Evolutionary conservation across 2,329 filamentous ascomycete genomes (phyloP), one percentile per base, ranked within the genome.

Genomic region (Alternaria alternata): DNA sequence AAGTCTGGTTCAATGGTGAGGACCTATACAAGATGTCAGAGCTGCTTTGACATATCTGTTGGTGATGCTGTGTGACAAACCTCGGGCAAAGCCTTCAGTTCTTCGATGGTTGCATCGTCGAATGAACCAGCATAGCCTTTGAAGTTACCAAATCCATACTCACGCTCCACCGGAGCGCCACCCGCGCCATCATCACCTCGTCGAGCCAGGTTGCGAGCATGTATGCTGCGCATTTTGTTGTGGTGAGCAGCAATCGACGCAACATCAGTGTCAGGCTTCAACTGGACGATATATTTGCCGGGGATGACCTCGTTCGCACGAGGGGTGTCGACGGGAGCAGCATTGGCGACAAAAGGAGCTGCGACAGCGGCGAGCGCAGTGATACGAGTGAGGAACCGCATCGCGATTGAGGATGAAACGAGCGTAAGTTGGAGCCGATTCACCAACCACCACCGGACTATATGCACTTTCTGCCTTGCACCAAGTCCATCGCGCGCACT

Each of bases 261-360:
- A 44, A 71, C 51, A 47, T 75, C 67, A 3, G 66, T 66, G 11
- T 72, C 73, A 14, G 78, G 73, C 70, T 78, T 80, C 55, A 83
- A 51, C 64, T 78, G 79, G 57, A 82, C 73, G 55, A 82, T 80
- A 69, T 80, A 83, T 72, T 80, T 81, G 62, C 76, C 76, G 14
- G 76, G 74, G 46, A 81, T 70, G 20, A 68, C 32, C 14, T 64
- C 60, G 36, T 61, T 49, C 3, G 56, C 30, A 4, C 53, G 38
- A 24, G 59, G 53, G 9, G 58, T 11, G 8, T 41, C 34, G 6
- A 72, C 43, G 7, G 73, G 73, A 42, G 67, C 69, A 42, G 70
- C 72, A 16, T 64, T 56, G 4, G 62, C 59, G 2, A 76, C 42
- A 34, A 73, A 71, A 4, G 70, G 70, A 14, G 68, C 59, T 11